Percentiles rank a stretch among this genome's conserved stretches.
Conservation (phyloP, 441 rosid genomes). For the Raphanus hybrid region DNA sequence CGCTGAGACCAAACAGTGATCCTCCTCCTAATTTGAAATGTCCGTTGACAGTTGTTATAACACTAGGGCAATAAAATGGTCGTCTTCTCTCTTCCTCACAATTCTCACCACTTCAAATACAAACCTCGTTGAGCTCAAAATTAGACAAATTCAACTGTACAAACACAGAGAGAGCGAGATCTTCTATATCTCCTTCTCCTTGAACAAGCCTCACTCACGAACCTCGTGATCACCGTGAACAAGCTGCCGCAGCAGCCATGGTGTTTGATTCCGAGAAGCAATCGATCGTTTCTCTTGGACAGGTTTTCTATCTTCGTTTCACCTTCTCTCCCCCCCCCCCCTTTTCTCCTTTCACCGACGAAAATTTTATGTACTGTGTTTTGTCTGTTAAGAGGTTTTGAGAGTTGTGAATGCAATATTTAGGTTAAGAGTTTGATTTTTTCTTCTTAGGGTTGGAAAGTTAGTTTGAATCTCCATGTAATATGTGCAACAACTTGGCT, state of each 20-base stretch:
- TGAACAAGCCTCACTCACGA: slow-evolving; percentile 10
- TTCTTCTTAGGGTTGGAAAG: not conserved
- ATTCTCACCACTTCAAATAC: slow-evolving; percentile 30
- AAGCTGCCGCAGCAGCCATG: slow-evolving; percentile 49
- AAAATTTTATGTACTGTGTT: not conserved
- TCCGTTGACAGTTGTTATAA: slow-evolving; percentile 5
- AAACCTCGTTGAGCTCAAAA: slow-evolving; percentile 22
- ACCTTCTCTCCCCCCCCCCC: not conserved
- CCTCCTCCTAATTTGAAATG: slow-evolving; percentile 4
- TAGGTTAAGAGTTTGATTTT: no score
- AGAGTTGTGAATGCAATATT: not conserved
- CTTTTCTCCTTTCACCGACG: not conserved
- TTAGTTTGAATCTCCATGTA: not conserved
- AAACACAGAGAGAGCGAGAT: slow-evolving; percentile 18
- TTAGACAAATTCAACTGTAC: not conserved
- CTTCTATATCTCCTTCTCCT: not conserved
- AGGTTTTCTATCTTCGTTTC: slow-evolving; percentile 45
- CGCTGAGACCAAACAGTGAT: not conserved
- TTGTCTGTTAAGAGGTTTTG: slow-evolving; percentile 8
- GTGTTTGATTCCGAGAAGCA: slow-evolving; percentile 63
- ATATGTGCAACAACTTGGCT: not conserved
- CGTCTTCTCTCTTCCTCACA: slow-evolving; percentile 36
- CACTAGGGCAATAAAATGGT: not conserved
- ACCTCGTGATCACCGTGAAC: slow-evolving; percentile 21
- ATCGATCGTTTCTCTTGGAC: slow-evolving; percentile 50